Conservation (phyloP, 352 stramenopile species). For the Pythium vanterpoolii region DNA sequence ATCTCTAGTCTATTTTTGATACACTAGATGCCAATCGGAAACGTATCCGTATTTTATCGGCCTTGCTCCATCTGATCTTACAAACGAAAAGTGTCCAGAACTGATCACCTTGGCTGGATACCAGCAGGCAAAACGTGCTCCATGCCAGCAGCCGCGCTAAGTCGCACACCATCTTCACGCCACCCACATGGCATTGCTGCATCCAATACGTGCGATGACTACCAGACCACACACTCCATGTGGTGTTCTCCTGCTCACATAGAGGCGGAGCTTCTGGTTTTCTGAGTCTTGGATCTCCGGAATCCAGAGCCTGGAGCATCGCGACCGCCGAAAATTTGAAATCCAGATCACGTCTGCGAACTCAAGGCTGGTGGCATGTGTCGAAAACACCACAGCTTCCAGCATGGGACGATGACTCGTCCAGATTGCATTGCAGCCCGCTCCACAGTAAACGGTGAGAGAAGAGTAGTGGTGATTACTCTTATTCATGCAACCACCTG, state of each 20-base stretch:
- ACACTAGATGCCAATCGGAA: background rate
- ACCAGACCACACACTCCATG: background rate
- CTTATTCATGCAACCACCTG: too few species aligned
- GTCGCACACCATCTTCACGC: background rate
- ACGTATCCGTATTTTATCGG: conserved; percentile 2
- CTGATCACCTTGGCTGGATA: conserved; percentile 3
- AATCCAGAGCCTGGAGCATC: too few species aligned
- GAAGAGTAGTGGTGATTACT: too few species aligned
- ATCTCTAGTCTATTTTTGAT: background rate
- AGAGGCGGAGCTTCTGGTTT: too few species aligned
- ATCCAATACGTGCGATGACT: background rate
- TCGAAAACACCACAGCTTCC: too few species aligned
- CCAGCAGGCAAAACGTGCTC: background rate
- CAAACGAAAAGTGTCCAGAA: conserved; percentile 13
- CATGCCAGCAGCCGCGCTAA: background rate
- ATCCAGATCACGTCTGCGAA: too few species aligned
- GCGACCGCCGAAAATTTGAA: too few species aligned
- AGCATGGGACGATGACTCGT: too few species aligned
- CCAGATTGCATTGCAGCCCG: too few species aligned
- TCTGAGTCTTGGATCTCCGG: too few species aligned
- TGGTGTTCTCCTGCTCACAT: background rate
- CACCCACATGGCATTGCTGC: background rate
- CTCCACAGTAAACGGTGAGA: too few species aligned
- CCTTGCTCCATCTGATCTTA: background rate
- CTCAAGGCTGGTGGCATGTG: too few species aligned